Conservation (phyloP, 2,329 filamentous ascomycete species). For the Tothia fuscella region DNA sequence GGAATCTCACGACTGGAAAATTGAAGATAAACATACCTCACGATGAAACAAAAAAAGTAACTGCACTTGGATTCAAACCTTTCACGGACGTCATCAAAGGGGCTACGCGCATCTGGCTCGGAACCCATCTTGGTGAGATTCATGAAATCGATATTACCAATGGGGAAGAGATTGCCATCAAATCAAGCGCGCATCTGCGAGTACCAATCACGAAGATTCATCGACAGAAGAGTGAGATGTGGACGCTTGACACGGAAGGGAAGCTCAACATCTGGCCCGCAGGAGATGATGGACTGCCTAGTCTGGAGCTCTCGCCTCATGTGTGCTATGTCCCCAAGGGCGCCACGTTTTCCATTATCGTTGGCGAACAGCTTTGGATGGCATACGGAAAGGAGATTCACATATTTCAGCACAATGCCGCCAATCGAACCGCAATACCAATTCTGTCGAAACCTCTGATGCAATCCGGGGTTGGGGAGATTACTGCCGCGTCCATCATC, state of each 20-base stretch:
- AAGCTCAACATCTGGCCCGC: slow-evolving; percentile 79
- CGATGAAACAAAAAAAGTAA: slow-evolving; percentile 72
- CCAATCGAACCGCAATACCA: slow-evolving; percentile 45
- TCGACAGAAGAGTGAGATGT: slow-evolving; percentile 77
- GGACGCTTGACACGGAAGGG: slow-evolving; percentile 86
- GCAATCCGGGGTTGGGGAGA: slow-evolving; percentile 66
- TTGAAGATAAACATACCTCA: slow-evolving; percentile 70
- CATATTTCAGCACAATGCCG: slow-evolving; percentile 60
- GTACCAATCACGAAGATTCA: slow-evolving; percentile 75
- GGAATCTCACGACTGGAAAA: slow-evolving; percentile 75
- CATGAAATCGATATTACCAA: slow-evolving; percentile 75
- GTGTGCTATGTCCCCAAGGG: slow-evolving; percentile 68
- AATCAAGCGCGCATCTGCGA: slow-evolving; percentile 61
- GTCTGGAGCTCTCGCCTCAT: slow-evolving; percentile 59
- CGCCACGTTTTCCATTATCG: slow-evolving; percentile 78
- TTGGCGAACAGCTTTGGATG: slow-evolving; percentile 78
- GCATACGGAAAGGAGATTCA: slow-evolving; percentile 78
- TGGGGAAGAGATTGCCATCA: slow-evolving; percentile 57
- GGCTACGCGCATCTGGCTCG: slow-evolving; percentile 75
- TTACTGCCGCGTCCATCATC: slow-evolving; percentile 71
- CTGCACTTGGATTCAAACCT: slow-evolving; percentile 77
- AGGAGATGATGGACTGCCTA: slow-evolving; percentile 63
- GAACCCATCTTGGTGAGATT: slow-evolving; percentile 77
- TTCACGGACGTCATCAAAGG: slow-evolving; percentile 66
- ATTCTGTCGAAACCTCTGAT: slow-evolving; percentile 59